Evolutionary conservation across 1,284 basidiomycete genomes (phyloP), one percentile per base, ranked within the genome.

Genomic region (Naganishia liquefaciens): DNA sequence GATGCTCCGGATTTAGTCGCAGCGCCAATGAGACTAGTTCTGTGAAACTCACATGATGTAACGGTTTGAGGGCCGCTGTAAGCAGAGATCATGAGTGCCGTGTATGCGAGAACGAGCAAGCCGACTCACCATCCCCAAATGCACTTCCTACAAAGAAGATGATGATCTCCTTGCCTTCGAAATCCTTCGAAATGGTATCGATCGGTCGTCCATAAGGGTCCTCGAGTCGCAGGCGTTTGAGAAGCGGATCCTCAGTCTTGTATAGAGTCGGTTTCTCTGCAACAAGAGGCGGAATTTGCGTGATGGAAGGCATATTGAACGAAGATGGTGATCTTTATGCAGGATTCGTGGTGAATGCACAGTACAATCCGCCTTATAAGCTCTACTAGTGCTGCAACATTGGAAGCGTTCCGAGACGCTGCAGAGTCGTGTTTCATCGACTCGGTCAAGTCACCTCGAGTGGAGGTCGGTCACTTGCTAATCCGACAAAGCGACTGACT

Each of bases 141-240:
- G 72, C 72, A 28, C 74, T 72, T 15, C 79, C 79, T 6, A 77
- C 76, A 65, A 79, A 80, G 51, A 80, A 68, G 1, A 78, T 69
- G 39, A 80, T 54, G 7, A 79, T 67, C 54, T 79, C 76, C 54
- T 75, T 76, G 25, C 72, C 73, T 5, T 58, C 62, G 54, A 80
- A 77, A 53, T 73, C 72, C 27, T 70, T 71, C 42, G 70, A 68
- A 21, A 77, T 46, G 62, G 78, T 73, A 6, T 70, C 71, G 30
- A 80, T 75, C 9, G 73, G 67, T n/a, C 66, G 53, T 3, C 79
- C 78, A 15, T 68, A 64, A 15, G 71, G 68, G 49, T 78, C 75
- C 54, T 79, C 75, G 3, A 80, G 68, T 27, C 79, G 71, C 2
- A 80, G 66, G 30, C 79, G 62, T 40, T 64, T 64, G 47, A 65